Percentiles rank a stretch among this genome's conserved stretches.
Conservation (phyloP, 805 yeast genomes). For the Saccharomycopsis sp. region DNA sequence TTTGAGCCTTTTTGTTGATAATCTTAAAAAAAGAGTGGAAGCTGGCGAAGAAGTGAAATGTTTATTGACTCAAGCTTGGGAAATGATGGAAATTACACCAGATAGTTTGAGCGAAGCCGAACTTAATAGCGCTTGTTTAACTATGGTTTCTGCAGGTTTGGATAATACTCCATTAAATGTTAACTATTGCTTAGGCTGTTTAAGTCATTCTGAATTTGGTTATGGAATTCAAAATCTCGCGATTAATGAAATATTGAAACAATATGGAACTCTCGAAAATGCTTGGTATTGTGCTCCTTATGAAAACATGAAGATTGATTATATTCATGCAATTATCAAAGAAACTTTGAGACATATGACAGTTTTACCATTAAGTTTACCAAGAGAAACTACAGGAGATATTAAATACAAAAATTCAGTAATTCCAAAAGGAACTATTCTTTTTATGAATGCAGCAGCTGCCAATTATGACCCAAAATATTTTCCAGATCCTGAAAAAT, state of each 20-base stretch:
- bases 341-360: constrained; percentile 56
- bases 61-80: constrained; percentile 25
- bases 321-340: constrained; percentile 44
- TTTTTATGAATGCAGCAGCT: constrained; percentile 60
- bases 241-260: constrained; percentile 27
- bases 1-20: too few species aligned
- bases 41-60: constrained; percentile 22
- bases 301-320: constrained; percentile 31
- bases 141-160: constrained; percentile 72
- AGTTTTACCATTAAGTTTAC: constrained; percentile 58
- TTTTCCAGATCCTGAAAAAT: constrained; percentile 35
- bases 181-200: constrained; percentile 49
- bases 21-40: constrained; percentile 22
- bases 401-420: constrained; percentile 30
- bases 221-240: constrained; percentile 35
- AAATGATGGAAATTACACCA: constrained; percentile 4
- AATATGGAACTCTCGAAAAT: constrained; percentile 24
- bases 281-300: constrained; percentile 29
- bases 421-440: constrained; percentile 46
- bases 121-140: constrained; percentile 49
- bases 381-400: constrained; percentile 46
- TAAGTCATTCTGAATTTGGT: constrained; percentile 35
- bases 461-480: constrained; percentile 51
- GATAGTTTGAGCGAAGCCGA: constrained; percentile 29
- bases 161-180: constrained; percentile 62